Base-by-base conservation (phyloP, 208 protist species). In the Crithidia expoeki region DNA sequence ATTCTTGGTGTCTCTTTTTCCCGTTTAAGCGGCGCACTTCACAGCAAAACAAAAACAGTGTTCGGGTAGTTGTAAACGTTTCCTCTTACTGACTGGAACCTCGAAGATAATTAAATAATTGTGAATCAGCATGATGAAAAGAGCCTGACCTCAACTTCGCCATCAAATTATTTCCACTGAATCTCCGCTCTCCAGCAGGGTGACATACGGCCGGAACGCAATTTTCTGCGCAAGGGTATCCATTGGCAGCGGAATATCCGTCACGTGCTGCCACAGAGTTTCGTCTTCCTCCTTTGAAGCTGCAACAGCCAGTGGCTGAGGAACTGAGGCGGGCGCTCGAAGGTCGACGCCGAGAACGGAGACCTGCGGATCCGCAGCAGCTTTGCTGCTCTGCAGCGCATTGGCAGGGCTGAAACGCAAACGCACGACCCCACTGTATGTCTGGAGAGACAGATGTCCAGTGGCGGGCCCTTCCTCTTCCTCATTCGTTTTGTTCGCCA, bases 141-240 rank as follows among this genome's bases (percentile, higher is more conserved):
- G n/a, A n/a, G n/a, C n/a, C n/a, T n/a, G n/a, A n/a, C n/a, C n/a
- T n/a, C n/a, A n/a, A n/a, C n/a, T n/a, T n/a, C n/a, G n/a, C n/a
- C n/a, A n/a, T 60, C 21, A 75, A 11, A 81, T 11, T 30, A 88
- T 38, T 10, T 51, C 68, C 0, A 78, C 87, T 2, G 79, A 60
- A 52, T 90, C 84, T 10, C 77, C 79, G 25, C 68, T 44, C 56
- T 90, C 84, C 70, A 93, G 75, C 27, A 93, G 61, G 23, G 87
- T 90, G 16, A 87, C 82, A 52, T 93, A 82, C 38, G 84, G 84
- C 21, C 74, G 60, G 68, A 93, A 93, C 14, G 78, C 42, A 16
- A 66, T 49, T 21, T 67, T 49, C 27, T n/a, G 11, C 42, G 62
- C 52, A n/a, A 67, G 32, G 2, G 38, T 40, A 55, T 76, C 62